A percentile compares a stretch with the other conserved stretches of the same genome.
These are phyloP conservation scores for Asterionellopsis glacialis DNA, from an alignment of 108 stramenopile genomes.

Conservation along the genomic window DNA sequence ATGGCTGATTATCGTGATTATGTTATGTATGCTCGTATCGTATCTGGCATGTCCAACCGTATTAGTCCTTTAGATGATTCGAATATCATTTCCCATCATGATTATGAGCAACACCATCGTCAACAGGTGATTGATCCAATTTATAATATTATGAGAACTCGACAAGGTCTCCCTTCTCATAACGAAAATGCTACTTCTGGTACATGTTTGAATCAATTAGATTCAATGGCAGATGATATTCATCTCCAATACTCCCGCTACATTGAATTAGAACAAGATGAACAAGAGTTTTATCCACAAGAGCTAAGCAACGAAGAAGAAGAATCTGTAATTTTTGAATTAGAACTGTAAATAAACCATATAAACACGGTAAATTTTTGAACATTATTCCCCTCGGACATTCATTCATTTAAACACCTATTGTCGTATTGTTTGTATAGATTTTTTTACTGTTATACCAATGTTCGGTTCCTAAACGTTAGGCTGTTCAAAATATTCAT, in stretches of 20 bases:
- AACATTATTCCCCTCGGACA: too few species aligned
- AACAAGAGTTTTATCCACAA: neutral
- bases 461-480: too few species aligned
- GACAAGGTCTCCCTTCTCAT: slow-evolving; percentile 4
- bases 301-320: slow-evolving; percentile 1
- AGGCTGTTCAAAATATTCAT: too few species aligned
- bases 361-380: too few species aligned
- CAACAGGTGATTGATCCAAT: neutral
- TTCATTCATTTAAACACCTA: too few species aligned
- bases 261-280: neutral
- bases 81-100: too few species aligned
- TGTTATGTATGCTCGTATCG: slow-evolving; percentile 39
- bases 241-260: slow-evolving; percentile 1
- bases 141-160: slow-evolving; percentile 19
- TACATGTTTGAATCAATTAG: slow-evolving; percentile 2
- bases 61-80: too few species aligned
- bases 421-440: too few species aligned
- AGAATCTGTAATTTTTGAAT: slow-evolving; percentile 21
- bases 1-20: slow-evolving; percentile 42
- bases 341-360: slow-evolving; percentile 23
- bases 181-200: neutral
- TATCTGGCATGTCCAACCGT: slow-evolving; percentile 29
- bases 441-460: too few species aligned
- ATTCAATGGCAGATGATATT: neutral
- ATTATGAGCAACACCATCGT: too few species aligned